Base-by-base conservation (phyloP, 176 grass and related monocot species). In the Olyra latifolia region DNA sequence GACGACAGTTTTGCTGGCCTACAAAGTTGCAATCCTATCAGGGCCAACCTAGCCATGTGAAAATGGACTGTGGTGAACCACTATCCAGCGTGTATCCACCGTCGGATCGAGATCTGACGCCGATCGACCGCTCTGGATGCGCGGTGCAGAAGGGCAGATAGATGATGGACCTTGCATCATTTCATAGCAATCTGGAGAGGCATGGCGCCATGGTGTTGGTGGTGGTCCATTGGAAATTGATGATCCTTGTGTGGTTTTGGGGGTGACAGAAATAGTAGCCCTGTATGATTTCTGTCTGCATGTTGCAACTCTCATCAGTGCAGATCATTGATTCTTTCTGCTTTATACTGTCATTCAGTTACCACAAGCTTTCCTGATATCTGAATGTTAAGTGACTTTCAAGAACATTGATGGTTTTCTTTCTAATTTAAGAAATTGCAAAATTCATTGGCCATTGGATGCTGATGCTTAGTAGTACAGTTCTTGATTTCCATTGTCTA, bases 191-290 rank as follows among this genome's bases (percentile, higher is more conserved):
- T 72, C n/a, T 71, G 64, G 24, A 38, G 52, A 19, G 63, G 27
- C 72, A 27, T n/a, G 28, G n/a, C 12, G 32, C 38, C 14, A 42
- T 22, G 56, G 17, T 56, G 12, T 38, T n/a, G 50, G 15, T 32
- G 53, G 15, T 79, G 75, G 83, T 56, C 76, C 75, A 56, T 40
- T 25, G 67, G n/a, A 57, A 41, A 61, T 14, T 40, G 48, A 83
- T 29, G 3, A 13, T 54, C 39, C 14, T 69, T 7, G 28, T 55
- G 35, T 29, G 35, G 38, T 54, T 72, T 60, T 50, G 28, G 57
- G 57, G 69, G 69, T 29, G 74, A 62, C 65, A 70, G 13, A 15
- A 14, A 1, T 13, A 29, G 39, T 24, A 40, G 41, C n/a, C 38
- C 32, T 41, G 66, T 66, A 77, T 59, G 16, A 45, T 54, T 64